These are phyloP conservation scores for Termitomyces eurrhizus DNA, from an alignment of 768 basidiomycete species.

Conservation along the genomic window DNA sequence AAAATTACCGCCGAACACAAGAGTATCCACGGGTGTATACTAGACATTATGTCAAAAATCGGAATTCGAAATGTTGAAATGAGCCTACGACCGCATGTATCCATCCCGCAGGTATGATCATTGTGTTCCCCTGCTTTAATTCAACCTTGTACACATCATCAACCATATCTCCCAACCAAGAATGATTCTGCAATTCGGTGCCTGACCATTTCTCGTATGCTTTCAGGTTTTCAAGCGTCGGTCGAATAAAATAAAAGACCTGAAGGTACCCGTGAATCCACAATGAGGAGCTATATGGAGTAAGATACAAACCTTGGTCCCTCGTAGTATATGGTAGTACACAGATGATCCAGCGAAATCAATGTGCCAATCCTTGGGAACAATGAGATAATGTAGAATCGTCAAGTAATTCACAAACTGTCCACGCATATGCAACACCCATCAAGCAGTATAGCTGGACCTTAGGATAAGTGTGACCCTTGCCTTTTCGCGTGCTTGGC, in stretches of 20 bases:
- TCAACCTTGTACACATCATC: conserved; percentile 89
- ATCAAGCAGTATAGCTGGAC: conserved; percentile 97
- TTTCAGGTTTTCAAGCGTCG: conserved; percentile 78
- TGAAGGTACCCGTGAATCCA: conserved; percentile 24
- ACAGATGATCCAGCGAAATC: conserved; percentile 98
- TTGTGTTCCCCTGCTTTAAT: conserved; percentile 73
- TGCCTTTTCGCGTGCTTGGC: conserved; percentile 74
- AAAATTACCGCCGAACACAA: conserved; percentile 98
- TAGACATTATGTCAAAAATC: conserved; percentile 26
- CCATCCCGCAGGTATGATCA: conserved; percentile 97
- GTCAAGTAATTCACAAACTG: conserved; percentile 48
- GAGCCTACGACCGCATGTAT: conserved; percentile 90
- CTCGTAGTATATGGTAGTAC: conserved; percentile 92
- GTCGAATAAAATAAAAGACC: conserved; percentile 94
- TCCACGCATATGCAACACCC: conserved; percentile 93
- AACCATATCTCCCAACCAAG: conserved; percentile 91
- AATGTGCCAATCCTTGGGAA: conserved; percentile 90
- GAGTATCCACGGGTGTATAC: conserved; percentile 88
- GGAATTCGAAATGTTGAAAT: not conserved
- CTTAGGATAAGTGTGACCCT: conserved; percentile 79
- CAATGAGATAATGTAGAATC: not conserved
- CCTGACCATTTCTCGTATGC: conserved; percentile 96
- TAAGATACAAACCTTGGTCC: conserved; percentile 62
- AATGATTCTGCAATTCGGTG: conserved; percentile 79
- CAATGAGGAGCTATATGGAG: not conserved